These are phyloP conservation scores for Canna indica DNA, from an alignment of 176 grass and related monocot species.

Conservation along the genomic window DNA sequence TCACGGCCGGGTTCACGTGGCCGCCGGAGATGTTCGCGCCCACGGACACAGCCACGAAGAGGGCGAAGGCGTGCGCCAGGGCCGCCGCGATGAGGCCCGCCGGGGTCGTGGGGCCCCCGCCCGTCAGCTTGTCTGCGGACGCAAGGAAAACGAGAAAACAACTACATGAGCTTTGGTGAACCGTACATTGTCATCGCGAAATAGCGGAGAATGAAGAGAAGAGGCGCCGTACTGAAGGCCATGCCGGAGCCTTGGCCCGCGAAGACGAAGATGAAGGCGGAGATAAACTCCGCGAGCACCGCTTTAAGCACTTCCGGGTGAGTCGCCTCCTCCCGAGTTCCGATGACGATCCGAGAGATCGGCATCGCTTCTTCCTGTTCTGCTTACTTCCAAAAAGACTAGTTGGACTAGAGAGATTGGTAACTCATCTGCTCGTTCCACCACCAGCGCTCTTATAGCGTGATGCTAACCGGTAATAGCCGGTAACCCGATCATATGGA, in stretches of 20 bases:
- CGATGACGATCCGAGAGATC: constrained; percentile 58
- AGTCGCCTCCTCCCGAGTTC: constrained; percentile 48
- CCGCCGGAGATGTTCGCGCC: constrained; percentile 29
- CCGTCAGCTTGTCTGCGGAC: constrained; percentile 4
- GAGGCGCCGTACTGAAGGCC: constrained; percentile 57
- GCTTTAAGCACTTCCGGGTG: constrained; percentile 71
- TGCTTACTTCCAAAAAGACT: no score
- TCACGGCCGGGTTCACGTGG: constrained; percentile 37
- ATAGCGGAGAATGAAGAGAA: no score
- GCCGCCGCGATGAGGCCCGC: constrained; percentile 13
- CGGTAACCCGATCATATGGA: no score
- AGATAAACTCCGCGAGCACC: constrained; percentile 86
- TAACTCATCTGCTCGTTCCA: no score
- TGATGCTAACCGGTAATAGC: no score
- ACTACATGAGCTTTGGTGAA: neutral
- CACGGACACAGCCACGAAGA: constrained; percentile 19
- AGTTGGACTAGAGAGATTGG: no score
- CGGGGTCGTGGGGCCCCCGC: neutral
- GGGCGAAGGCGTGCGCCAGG: constrained; percentile 23
- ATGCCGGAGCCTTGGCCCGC: constrained; percentile 95
- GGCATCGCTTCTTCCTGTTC: constrained; percentile 66
- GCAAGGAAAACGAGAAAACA: no score
- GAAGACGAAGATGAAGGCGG: constrained; percentile 98
- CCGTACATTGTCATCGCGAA: no score
- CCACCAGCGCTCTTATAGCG: no score